Evolutionary conservation across 148 eudicot genomes (phyloP).

Genomic region (Salicornia ramosissima): DNA sequence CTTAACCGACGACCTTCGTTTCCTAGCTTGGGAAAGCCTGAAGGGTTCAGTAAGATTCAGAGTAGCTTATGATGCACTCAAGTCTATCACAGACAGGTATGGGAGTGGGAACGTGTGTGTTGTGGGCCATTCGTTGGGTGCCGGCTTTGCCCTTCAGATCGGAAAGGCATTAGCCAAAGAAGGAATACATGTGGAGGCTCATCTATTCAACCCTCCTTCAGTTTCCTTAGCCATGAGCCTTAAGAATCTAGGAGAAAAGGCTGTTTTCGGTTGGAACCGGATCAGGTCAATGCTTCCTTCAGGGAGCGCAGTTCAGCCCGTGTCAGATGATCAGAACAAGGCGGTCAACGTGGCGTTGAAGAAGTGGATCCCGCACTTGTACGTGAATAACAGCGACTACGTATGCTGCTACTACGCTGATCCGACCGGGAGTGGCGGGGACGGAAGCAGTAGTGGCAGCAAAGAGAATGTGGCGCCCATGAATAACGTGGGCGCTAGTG

Average conservation of each 20-base stretch:
- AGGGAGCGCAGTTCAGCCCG: constrained; percentile 28
- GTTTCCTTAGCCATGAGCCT: constrained; percentile 77
- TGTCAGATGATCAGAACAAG: constrained; percentile 22
- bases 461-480: constrained; percentile 49
- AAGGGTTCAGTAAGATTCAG: constrained; percentile 78
- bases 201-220: constrained; percentile 87
- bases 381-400: constrained; percentile 81
- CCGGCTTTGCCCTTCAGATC: constrained; percentile 83
- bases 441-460: constrained; percentile 14
- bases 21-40: constrained; percentile 90
- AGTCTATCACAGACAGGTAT: constrained; percentile 41
- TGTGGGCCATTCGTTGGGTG: constrained; percentile 86
- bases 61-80: constrained; percentile 52
- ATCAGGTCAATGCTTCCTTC: constrained; percentile 67
- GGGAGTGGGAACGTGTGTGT: constrained; percentile 65
- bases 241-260: constrained; percentile 68
- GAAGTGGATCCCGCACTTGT: constrained; percentile 78
- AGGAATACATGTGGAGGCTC: constrained; percentile 72
- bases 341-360: constrained; percentile 18
- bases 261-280: constrained; percentile 61
- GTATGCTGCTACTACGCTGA: constrained; percentile 76
- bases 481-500: constrained; percentile 20
- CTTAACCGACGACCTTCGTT: constrained; percentile 77
- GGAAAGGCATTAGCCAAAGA: constrained; percentile 80
- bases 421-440: constrained; percentile 31